Base-by-base conservation (phyloP, 202 grass and related monocot genomes). In the Hordeum pubiflorum region DNA sequence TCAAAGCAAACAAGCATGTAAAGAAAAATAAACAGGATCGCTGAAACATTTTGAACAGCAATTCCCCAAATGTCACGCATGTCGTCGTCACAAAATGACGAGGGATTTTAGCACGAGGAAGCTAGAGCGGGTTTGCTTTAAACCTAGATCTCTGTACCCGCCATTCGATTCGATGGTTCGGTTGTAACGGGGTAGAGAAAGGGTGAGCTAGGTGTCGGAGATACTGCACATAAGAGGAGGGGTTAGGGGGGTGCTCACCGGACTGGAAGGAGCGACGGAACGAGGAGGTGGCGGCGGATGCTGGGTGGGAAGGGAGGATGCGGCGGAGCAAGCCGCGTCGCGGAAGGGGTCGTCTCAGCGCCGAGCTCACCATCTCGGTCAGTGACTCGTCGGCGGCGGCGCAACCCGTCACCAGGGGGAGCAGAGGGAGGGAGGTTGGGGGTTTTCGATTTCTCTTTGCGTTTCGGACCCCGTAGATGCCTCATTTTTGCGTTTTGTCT, bases 281-380 rank as follows among this genome's bases (percentile, higher is more conserved):
- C 23, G 75, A 32, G 68, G 38, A 14, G 1, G 4, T 58, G 8
- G 59, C 52, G 10, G 76, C 55, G 18, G 79, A 29, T 2, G 50
- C 60, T 22, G 40, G 52, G 13, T 69, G 54, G 39, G 79, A 69
- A 34, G 52, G 3, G 7, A 83, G 33, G 79, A 77, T 7, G 50
- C 50, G 50, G 1, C 50, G 50, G 50, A 54, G 17, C 50, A 6
- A 54, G 0, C 50, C 17, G 5, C 58, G 11, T 15, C 32, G 59
- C n/a, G 22, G 52, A 26, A 89, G 59, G 32, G 60, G 74, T 34
- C 67, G 67, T 9, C 83, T 78, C 40, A 89, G 52, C 68, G 68
- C 79, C 5, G 60, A 74, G 59, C 87, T 83, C 74, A 74, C 83
- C 87, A 86, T 89, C 59, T 52, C 79, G 50, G 37, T n/a, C 50